These are phyloP conservation scores for Rhizopogon rudus DNA, from an alignment of 768 basidiomycete genomes.

Conservation along the genomic window DNA sequence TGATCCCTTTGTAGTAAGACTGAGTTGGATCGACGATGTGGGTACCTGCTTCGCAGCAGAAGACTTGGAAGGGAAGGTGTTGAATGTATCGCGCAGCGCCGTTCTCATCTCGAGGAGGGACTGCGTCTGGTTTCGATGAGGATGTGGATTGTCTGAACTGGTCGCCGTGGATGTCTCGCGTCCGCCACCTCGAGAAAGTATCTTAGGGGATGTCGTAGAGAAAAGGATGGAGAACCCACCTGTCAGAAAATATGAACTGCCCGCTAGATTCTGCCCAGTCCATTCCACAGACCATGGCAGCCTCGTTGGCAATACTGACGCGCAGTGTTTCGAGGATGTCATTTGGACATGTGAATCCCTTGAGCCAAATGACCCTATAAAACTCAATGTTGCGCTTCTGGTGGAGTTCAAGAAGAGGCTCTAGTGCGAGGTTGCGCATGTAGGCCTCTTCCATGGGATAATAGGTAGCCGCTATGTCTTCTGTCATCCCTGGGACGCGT, in stretches of 20 bases:
- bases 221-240: slow-evolving; percentile 44
- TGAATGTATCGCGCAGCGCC: slow-evolving; percentile 82
- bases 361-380: slow-evolving; percentile 92
- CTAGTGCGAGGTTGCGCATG: slow-evolving; percentile 87
- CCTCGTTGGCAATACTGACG: slow-evolving; percentile 85
- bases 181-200: slow-evolving; percentile 70
- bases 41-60: slow-evolving; percentile 97
- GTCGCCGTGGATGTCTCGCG: slow-evolving; percentile 96
- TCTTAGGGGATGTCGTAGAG: slow-evolving; percentile 1
- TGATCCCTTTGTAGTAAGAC: slow-evolving; percentile 89
- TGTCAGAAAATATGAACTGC: slow-evolving; percentile 96
- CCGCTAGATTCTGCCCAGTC: slow-evolving; percentile 99
- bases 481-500: slow-evolving; percentile 90
- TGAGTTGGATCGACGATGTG: slow-evolving; percentile 96
- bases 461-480: slow-evolving; percentile 81
- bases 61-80: slow-evolving; percentile 96
- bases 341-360: slow-evolving; percentile 98
- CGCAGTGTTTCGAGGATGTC: slow-evolving; percentile 96
- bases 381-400: slow-evolving; percentile 77
- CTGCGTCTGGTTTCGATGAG: slow-evolving; percentile 82
- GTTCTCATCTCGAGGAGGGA: slow-evolving; percentile 83
- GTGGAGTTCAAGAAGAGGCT: slow-evolving; percentile 82
- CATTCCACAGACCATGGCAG: slow-evolving; percentile 99
- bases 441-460: slow-evolving; percentile 96
- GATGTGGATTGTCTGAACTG: slow-evolving; percentile 97